phyloP scores from a whole-genome alignment of 495 filamentous ascomycete genomes.

The Lichenothelia convexa region DNA sequence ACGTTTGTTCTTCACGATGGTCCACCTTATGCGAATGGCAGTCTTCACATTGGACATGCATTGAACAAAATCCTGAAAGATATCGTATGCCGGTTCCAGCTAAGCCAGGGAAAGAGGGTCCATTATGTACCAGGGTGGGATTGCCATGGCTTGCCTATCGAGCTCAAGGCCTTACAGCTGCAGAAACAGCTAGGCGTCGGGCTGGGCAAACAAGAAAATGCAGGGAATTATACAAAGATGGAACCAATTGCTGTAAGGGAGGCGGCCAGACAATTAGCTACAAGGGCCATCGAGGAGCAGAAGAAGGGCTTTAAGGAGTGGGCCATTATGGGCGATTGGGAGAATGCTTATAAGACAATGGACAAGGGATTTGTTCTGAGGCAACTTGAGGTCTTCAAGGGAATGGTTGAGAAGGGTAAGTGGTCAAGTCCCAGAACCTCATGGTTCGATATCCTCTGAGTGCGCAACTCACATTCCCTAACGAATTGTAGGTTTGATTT shows the following conservation, averaged over 20 bases:
- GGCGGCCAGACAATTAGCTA: conserved; percentile 57
- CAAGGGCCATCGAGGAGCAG: conserved; percentile 56
- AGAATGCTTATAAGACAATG: conserved; percentile 82
- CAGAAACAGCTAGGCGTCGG: conserved; percentile 17
- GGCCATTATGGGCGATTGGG: conserved; percentile 91
- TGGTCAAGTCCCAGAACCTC: not conserved
- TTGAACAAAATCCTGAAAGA: conserved; percentile 97
- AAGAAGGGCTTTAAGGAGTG: conserved; percentile 67
- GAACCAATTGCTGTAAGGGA: conserved; percentile 38
- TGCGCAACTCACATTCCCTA: too few species aligned
- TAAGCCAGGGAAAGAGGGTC: conserved; percentile 58
- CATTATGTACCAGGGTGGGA: conserved; percentile 95
- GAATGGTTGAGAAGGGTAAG: conserved; percentile 60
- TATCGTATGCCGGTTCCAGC: conserved; percentile 62
- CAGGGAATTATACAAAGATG: conserved; percentile 9
- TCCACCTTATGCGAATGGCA: conserved; percentile 90
- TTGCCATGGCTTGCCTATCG: conserved; percentile 94
- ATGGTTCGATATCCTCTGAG: too few species aligned
- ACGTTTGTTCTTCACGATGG: conserved; percentile 85
- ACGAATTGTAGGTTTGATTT: conserved; percentile 39
- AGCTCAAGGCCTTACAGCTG: conserved; percentile 77
- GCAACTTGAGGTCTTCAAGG: conserved; percentile 68
- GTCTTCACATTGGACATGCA: conserved; percentile 91
- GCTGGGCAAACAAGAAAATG: not conserved
- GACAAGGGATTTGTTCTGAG: conserved; percentile 69